These are phyloP conservation scores for Sporobolomyces pararoseus DNA, from an alignment of 768 basidiomycete genomes.

Conservation along the genomic window DNA sequence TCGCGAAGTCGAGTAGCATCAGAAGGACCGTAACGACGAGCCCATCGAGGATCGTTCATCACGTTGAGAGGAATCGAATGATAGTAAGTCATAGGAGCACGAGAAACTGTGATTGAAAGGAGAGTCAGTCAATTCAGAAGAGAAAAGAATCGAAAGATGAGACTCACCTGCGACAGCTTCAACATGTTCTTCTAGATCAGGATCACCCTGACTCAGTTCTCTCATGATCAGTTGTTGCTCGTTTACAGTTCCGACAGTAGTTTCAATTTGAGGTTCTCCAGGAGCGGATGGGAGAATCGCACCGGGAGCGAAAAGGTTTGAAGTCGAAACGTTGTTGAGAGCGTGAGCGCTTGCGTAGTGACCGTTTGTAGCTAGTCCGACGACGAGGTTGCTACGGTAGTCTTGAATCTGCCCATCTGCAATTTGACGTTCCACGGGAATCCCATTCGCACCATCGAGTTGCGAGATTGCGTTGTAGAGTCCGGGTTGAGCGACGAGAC, in stretches of 20 bases:
- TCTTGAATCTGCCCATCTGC: constrained; percentile 82
- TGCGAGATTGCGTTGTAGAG: constrained; percentile 81
- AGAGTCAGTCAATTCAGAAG: neutral
- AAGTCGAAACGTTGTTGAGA: constrained; percentile 58
- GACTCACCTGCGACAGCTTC: constrained; percentile 77
- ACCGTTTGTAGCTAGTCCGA: constrained; percentile 48
- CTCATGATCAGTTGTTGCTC: constrained; percentile 98
- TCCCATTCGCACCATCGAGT: constrained; percentile 85
- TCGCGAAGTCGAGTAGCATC: constrained; percentile 92
- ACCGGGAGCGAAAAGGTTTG: constrained; percentile 62
- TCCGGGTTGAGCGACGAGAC: constrained; percentile 49
- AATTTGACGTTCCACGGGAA: constrained; percentile 89
- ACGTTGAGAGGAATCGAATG: constrained; percentile 87
- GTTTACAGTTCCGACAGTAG: constrained; percentile 53
- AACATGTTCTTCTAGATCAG: constrained; percentile 78
- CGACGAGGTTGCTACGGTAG: constrained; percentile 82
- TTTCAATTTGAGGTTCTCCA: constrained; percentile 45
- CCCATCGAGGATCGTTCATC: constrained; percentile 35
- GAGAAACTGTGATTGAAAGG: constrained; percentile 61
- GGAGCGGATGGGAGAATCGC: constrained; percentile 62
- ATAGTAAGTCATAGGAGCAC: constrained; percentile 92
- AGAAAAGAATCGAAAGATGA: neutral
- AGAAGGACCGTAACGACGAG: constrained; percentile 52
- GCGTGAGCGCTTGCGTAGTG: constrained; percentile 33
- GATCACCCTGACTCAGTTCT: constrained; percentile 72